Evolutionary conservation across 108 stramenopile species (phyloP).

Genomic region (Skeletonema grethae): DNA sequence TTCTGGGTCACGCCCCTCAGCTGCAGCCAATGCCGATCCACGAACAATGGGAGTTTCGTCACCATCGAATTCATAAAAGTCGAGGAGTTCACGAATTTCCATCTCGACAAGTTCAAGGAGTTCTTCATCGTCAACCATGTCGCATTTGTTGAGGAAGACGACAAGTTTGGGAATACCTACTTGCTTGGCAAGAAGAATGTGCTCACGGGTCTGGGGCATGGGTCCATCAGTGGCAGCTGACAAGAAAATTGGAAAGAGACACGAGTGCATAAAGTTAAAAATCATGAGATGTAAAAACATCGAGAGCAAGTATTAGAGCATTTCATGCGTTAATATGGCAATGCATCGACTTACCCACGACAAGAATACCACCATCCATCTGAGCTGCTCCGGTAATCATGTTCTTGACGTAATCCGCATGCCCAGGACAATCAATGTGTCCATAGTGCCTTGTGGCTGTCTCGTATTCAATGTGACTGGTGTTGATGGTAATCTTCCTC

Average conservation of each 20-base stretch:
- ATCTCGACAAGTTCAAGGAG: slow-evolving; percentile 99
- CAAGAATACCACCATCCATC: slow-evolving; percentile 99
- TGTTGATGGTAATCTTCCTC: slow-evolving; percentile 95
- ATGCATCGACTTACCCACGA: slow-evolving; percentile 69
- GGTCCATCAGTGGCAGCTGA: slow-evolving; percentile 96
- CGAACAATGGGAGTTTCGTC: slow-evolving; percentile 97
- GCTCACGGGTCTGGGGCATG: slow-evolving; percentile 99
- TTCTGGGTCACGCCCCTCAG: slow-evolving; percentile 88
- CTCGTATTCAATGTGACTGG: slow-evolving; percentile 98
- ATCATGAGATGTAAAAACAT: neutral
- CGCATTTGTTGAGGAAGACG: slow-evolving; percentile 99
- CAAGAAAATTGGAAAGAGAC: neutral
- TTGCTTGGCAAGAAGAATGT: slow-evolving; percentile 98
- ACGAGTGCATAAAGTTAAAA: neutral
- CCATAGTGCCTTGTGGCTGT: slow-evolving; percentile 96
- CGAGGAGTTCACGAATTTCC: slow-evolving; percentile 98
- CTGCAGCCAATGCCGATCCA: slow-evolving; percentile 97
- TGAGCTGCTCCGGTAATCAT: slow-evolving; percentile 99
- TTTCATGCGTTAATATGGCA: neutral
- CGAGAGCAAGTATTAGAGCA: neutral
- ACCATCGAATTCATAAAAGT: slow-evolving; percentile 96
- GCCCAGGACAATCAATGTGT: slow-evolving; percentile 99
- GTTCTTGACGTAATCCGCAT: slow-evolving; percentile 99
- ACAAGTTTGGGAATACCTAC: slow-evolving; percentile 99
- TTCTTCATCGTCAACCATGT: slow-evolving; percentile 98